These are phyloP conservation scores for Bryoglossum gracile DNA, from an alignment of 495 filamentous ascomycete species.

Conservation along the genomic window DNA sequence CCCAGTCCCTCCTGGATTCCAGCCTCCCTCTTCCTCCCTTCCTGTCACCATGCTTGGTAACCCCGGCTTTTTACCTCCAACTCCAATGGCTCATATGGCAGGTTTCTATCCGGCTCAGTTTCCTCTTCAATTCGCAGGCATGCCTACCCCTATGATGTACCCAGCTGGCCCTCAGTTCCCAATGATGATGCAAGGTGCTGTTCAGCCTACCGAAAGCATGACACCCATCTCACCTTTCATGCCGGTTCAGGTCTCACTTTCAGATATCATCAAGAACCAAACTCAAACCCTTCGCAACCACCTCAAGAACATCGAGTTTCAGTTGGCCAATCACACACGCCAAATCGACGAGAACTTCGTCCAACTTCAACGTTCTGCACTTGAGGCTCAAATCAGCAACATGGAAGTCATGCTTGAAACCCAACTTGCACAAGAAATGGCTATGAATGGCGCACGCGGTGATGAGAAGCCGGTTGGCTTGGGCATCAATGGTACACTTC, in stretches of 20 bases:
- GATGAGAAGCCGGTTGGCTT: not conserved
- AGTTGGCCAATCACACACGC: conserved; percentile 40
- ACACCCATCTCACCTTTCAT: conserved; percentile 1
- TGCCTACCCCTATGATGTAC: conserved; percentile 23
- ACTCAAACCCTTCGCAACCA: conserved; percentile 21
- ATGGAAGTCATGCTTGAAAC: conserved; percentile 12
- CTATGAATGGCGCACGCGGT: not conserved
- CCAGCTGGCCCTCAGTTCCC: conserved; percentile 13
- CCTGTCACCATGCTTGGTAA: conserved; percentile 18
- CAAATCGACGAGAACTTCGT: conserved; percentile 38
- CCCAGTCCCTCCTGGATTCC: conserved; percentile 27
- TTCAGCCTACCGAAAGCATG: not conserved
- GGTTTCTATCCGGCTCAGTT: conserved; percentile 12
- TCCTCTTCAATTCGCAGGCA: conserved; percentile 19
- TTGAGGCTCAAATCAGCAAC: conserved; percentile 13
- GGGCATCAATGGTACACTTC: not conserved
- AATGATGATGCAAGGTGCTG: conserved; percentile 3
- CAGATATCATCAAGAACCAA: conserved; percentile 16
- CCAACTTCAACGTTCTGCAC: conserved; percentile 5
- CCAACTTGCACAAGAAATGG: conserved; percentile 13
- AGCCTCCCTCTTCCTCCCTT: conserved; percentile 9
- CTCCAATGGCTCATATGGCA: not conserved
- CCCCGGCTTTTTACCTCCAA: conserved; percentile 12
- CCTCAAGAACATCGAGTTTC: conserved; percentile 39
- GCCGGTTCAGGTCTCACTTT: conserved; percentile 3